phyloP scores from a whole-genome alignment of 2,329 filamentous ascomycete genomes.

The Aspergillus melleus region DNA sequence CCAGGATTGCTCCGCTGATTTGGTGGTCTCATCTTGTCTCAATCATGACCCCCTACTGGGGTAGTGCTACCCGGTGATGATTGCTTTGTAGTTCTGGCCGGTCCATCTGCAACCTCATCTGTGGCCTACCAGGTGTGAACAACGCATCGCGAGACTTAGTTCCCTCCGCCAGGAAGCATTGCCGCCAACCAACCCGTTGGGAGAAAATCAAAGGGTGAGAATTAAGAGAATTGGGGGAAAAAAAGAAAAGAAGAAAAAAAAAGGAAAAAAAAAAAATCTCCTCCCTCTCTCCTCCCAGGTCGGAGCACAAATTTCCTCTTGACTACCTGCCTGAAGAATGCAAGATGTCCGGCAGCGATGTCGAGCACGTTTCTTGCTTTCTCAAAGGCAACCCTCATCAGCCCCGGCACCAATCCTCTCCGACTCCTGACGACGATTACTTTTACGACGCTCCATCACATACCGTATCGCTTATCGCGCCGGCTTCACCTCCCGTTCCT shows the following conservation, averaged over 20 bases:
- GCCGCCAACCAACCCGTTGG: constrained; percentile 29
- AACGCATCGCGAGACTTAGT: constrained; percentile 37
- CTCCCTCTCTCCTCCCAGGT: not conserved
- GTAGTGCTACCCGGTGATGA: constrained; percentile 38
- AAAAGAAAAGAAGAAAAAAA: constrained; percentile 2
- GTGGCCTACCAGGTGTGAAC: constrained; percentile 38
- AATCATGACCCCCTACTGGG: constrained; percentile 40
- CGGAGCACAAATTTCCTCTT: constrained; percentile 15
- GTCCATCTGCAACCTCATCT: constrained; percentile 35
- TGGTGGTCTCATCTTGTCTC: constrained; percentile 20
- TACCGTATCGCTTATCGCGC: constrained; percentile 28
- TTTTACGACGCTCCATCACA: constrained; percentile 24
- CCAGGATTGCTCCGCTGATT: constrained; percentile 17
- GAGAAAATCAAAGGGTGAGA: constrained; percentile 4
- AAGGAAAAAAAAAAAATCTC: constrained; percentile 5
- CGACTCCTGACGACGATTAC: constrained; percentile 20
- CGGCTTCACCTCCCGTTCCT: constrained; percentile 18
- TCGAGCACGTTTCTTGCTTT: constrained; percentile 41
- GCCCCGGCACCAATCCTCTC: constrained; percentile 34
- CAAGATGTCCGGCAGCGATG: constrained; percentile 47
- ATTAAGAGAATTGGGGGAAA: constrained; percentile 1
- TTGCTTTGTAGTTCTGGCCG: constrained; percentile 40
- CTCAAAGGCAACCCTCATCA: constrained; percentile 30
- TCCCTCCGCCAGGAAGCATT: constrained; percentile 30
- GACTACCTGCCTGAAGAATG: constrained; percentile 33